Conservation (phyloP, 2,329 filamentous ascomycete species). For the Nemania sp. region DNA sequence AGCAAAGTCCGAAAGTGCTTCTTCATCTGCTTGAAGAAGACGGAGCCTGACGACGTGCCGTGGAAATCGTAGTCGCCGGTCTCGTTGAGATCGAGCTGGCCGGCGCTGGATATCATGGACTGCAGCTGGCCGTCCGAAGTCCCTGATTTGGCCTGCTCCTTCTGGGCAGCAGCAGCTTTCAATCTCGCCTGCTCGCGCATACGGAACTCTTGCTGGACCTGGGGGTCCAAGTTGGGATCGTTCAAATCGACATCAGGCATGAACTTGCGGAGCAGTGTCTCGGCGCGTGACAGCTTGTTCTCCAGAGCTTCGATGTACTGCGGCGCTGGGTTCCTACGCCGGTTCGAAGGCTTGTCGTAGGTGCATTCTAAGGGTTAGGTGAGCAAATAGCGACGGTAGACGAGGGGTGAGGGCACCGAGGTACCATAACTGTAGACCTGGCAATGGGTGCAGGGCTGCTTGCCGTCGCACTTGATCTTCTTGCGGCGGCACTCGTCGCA, state of each 20-base stretch:
- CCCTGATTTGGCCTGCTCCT: constrained; percentile 39
- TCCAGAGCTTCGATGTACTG: constrained; percentile 93
- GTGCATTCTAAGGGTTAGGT: constrained; percentile 70
- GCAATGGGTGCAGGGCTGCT: constrained; percentile 91
- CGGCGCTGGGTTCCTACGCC: constrained; percentile 84
- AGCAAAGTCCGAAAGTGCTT: constrained; percentile 83
- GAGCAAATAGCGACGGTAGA: constrained; percentile 32
- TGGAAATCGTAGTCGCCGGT: constrained; percentile 94
- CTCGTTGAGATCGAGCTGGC: constrained; percentile 88
- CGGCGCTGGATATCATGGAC: constrained; percentile 93
- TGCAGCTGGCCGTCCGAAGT: constrained; percentile 71
- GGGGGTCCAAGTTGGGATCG: constrained; percentile 79
- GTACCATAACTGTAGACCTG: constrained; percentile 97
- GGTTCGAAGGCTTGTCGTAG: constrained; percentile 92
- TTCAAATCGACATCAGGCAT: constrained; percentile 84
- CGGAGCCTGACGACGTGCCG: constrained; percentile 86
- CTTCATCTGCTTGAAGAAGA: constrained; percentile 84
- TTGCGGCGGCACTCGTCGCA: constrained; percentile 78
- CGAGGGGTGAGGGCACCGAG: constrained; percentile 12
- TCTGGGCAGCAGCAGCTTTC: constrained; percentile 48
- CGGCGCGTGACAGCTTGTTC: constrained; percentile 78
- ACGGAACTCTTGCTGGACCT: constrained; percentile 70
- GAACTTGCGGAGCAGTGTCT: constrained; percentile 75
- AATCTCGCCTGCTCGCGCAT: constrained; percentile 57
- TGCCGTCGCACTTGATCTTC: constrained; percentile 86